These are phyloP conservation scores for Entomortierella lignicola DNA, from an alignment of 192 early-diverging fungal genomes.

Conservation along the genomic window DNA sequence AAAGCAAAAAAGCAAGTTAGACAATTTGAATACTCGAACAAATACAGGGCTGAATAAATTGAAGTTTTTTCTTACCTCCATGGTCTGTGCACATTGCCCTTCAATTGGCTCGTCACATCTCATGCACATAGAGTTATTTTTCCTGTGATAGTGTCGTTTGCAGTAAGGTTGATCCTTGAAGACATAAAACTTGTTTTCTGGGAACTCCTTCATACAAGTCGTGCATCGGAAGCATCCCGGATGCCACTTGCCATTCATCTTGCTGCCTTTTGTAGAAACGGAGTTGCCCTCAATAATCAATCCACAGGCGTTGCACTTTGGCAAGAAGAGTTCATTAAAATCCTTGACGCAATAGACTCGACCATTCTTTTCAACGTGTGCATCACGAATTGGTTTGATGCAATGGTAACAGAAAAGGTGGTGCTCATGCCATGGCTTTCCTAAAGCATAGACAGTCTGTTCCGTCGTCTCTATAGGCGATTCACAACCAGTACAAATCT, in stretches of 20 bases:
- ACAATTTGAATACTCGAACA: not conserved
- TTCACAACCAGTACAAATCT: constrained; percentile 34
- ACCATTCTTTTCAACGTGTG: constrained; percentile 66
- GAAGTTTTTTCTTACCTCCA: constrained; percentile 60
- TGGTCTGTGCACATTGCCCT: constrained; percentile 88
- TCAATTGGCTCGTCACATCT: constrained; percentile 85
- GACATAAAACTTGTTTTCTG: constrained; percentile 89
- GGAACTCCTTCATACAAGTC: constrained; percentile 74
- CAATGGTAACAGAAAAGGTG: constrained; percentile 77
- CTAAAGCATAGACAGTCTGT: constrained; percentile 69
- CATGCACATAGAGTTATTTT: constrained; percentile 86
- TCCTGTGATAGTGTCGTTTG: constrained; percentile 85
- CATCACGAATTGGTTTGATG: constrained; percentile 65
- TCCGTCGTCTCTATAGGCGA: constrained; percentile 19
- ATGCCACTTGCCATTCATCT: constrained; percentile 78
- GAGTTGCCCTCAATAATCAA: constrained; percentile 73
- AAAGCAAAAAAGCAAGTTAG: not conserved
- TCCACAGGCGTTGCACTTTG: constrained; percentile 76
- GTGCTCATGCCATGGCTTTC: constrained; percentile 71
- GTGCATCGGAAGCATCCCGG: constrained; percentile 76
- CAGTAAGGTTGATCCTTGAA: constrained; percentile 86
- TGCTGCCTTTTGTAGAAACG: constrained; percentile 74
- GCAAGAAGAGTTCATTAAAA: constrained; percentile 69
- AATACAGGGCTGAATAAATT: not conserved
- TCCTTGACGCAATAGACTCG: constrained; percentile 75